Conservation (phyloP, 257 asterid genomes). For the Anisodus tanguticus region DNA sequence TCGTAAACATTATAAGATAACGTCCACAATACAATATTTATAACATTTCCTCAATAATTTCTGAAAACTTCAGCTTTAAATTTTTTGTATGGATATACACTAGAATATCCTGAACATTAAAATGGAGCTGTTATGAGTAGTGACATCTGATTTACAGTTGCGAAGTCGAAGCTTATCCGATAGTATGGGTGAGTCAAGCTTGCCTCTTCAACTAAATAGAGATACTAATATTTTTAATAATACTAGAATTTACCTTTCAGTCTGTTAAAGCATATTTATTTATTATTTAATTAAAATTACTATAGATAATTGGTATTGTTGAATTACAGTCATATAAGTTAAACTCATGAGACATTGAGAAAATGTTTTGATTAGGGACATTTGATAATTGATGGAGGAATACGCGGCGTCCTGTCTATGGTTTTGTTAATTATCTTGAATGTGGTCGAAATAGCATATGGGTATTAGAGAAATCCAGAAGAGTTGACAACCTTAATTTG, state of each 20-base stretch:
- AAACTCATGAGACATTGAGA: not conserved
- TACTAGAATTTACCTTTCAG: not conserved
- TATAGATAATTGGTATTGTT: no score
- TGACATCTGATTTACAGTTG: not conserved
- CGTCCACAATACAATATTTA: no score
- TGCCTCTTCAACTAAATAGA: not conserved
- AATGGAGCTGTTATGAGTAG: not conserved
- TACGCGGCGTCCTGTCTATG: not conserved
- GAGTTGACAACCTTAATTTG: not conserved
- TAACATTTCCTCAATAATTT: slow-evolving; percentile 31
- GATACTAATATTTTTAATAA: not conserved
- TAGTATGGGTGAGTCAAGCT: not conserved
- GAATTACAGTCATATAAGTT: no score
- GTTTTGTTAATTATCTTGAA: not conserved
- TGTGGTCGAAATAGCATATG: not conserved
- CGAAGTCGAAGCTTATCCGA: not conserved
- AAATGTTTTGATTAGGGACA: not conserved
- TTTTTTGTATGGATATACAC: not conserved
- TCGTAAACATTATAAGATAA: no score
- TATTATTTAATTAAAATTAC: not conserved
- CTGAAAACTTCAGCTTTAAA: not conserved
- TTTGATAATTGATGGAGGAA: not conserved
- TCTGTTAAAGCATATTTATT: not conserved
- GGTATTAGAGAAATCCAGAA: not conserved
- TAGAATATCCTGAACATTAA: not conserved